Evolutionary conservation across 2,329 filamentous ascomycete species (phyloP).

Genomic region (Hysterium pulicare): DNA sequence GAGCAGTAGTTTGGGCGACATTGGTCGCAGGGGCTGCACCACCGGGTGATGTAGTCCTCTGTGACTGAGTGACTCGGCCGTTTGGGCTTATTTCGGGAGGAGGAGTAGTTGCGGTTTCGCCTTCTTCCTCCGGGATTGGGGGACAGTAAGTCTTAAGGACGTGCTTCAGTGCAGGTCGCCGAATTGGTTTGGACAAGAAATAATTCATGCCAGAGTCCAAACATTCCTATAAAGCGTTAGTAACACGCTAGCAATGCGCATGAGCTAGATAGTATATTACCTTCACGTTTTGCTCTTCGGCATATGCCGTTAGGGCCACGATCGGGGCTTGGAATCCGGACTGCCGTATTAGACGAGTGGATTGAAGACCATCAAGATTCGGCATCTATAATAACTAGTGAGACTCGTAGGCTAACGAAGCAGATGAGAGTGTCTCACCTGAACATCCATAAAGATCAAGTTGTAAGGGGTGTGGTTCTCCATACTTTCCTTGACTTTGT

Average conservation of each 20-base stretch:
- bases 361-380: constrained; percentile 84
- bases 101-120: too few relatives aligned
- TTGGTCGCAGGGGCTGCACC: too few relatives aligned
- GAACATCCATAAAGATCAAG: constrained; percentile 93
- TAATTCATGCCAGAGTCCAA: constrained; percentile 91
- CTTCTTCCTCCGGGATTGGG: constrained; percentile 70
- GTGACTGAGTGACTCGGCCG: too few relatives aligned
- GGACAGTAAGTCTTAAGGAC: constrained; percentile 78
- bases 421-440: constrained; percentile 26
- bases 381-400: constrained; percentile 63
- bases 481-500: constrained; percentile 81
- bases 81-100: too few relatives aligned
- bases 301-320: constrained; percentile 85
- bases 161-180: constrained; percentile 79
- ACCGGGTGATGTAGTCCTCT: too few relatives aligned
- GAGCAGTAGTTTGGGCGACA: too few relatives aligned
- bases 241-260: neutral
- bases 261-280: constrained; percentile 50
- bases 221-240: constrained; percentile 39
- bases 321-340: constrained; percentile 87
- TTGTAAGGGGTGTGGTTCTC: constrained; percentile 70
- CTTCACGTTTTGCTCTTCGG: constrained; percentile 83
- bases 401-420: neutral
- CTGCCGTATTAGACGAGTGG: constrained; percentile 77
- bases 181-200: constrained; percentile 74